Evolutionary conservation across 768 basidiomycete genomes (phyloP).

Genomic region (Wakefieldia striispora): DNA sequence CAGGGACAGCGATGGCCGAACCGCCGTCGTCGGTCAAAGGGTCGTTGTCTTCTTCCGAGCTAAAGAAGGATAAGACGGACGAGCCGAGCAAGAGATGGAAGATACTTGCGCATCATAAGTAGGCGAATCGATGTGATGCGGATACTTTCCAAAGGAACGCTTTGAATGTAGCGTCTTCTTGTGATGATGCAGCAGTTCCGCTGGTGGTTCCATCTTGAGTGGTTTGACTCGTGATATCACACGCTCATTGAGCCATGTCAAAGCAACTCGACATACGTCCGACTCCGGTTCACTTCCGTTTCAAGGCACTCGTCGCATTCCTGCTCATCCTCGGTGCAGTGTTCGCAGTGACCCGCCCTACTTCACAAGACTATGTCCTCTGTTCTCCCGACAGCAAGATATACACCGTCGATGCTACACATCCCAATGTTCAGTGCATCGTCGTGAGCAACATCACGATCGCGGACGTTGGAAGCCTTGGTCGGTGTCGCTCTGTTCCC

Average conservation of each 20-base stretch:
- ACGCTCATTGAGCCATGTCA: no score
- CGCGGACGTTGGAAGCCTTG: constrained; percentile 44
- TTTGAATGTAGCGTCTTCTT: constrained; percentile 42
- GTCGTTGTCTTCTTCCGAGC: constrained; percentile 88
- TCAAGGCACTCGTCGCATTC: not conserved
- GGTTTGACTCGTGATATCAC: no score
- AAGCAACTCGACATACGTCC: no score
- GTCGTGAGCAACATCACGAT: constrained; percentile 50
- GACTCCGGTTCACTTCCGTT: not conserved
- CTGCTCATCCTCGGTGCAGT: constrained; percentile 10
- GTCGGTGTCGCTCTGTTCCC: constrained; percentile 27
- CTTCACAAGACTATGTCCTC: constrained; percentile 45
- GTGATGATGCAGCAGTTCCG: constrained; percentile 32
- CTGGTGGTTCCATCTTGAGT: constrained; percentile 25
- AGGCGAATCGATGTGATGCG: constrained; percentile 62
- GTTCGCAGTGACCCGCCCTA: not conserved
- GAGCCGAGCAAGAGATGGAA: not conserved
- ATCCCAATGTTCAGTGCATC: constrained; percentile 61
- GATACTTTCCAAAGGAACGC: constrained; percentile 69
- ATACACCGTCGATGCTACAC: constrained; percentile 63
- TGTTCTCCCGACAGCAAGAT: constrained; percentile 53
- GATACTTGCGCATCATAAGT: constrained; percentile 69
- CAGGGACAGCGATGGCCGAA: constrained; percentile 48
- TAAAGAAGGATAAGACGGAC: constrained; percentile 28
- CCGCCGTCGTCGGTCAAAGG: constrained; percentile 75